Percentiles rank a stretch among this genome's conserved stretches.
Conservation (phyloP, 495 filamentous ascomycete species). For the Viridothelium virens region DNA sequence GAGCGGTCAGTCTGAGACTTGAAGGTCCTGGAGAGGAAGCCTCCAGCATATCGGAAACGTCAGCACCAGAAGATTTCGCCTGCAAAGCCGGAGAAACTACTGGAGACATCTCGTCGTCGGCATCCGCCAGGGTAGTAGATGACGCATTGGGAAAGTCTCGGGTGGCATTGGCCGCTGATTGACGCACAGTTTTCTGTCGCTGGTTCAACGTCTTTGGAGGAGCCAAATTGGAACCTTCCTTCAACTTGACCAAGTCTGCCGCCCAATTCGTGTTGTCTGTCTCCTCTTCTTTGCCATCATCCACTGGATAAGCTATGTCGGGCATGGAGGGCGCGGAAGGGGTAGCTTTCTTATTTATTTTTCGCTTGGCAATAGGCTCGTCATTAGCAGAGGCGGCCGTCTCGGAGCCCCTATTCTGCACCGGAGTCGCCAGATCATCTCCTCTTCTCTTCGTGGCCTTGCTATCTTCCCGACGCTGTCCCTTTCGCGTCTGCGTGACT, state of each 20-base stretch:
- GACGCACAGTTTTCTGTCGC: conserved; percentile 26
- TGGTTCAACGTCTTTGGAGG: conserved; percentile 12
- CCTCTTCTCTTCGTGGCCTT: conserved; percentile 4
- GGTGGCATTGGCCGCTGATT: conserved; percentile 18
- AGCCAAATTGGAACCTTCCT: conserved; percentile 19
- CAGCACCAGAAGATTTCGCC: conserved; percentile 44
- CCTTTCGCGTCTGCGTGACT: conserved; percentile 4
- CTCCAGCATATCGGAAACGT: conserved; percentile 84
- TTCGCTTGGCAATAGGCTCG: conserved; percentile 6
- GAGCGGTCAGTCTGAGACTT: conserved; percentile 64
- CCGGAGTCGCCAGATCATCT: not conserved
- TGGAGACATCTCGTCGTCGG: conserved; percentile 49
- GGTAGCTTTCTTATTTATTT: not conserved
- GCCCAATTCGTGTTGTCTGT: conserved; percentile 21
- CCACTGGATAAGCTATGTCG: not conserved
- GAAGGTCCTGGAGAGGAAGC: conserved; percentile 58
- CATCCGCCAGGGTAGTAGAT: conserved; percentile 70
- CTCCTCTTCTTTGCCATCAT: conserved; percentile 11
- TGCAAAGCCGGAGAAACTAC: conserved; percentile 30
- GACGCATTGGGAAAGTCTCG: conserved; percentile 26
- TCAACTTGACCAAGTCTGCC: conserved; percentile 14
- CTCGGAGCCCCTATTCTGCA: not conserved
- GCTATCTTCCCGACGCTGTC: not conserved
- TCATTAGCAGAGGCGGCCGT: not conserved
- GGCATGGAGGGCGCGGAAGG: not conserved